Evolutionary conservation across 2,329 filamentous ascomycete genomes (phyloP).

Genomic region (Claviceps monticola): DNA sequence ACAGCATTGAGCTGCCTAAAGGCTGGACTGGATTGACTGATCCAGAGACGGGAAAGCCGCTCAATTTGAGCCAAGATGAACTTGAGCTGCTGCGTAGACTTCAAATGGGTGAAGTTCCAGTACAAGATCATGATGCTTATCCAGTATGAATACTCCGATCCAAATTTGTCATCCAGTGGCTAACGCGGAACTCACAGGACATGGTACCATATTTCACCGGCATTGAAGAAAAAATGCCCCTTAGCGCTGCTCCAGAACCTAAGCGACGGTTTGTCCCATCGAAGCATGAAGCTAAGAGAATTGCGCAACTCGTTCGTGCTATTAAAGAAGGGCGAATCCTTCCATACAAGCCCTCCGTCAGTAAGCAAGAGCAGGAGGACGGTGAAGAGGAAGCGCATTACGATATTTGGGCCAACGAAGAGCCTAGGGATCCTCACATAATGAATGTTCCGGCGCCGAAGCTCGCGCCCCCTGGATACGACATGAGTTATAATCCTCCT

Average conservation of each 20-base stretch:
- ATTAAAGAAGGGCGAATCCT: slow-evolving; percentile 89
- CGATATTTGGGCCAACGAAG: slow-evolving; percentile 92
- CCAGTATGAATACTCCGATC: slow-evolving; percentile 38
- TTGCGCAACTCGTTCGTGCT: slow-evolving; percentile 94
- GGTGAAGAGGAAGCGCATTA: slow-evolving; percentile 61
- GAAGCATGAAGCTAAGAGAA: slow-evolving; percentile 88
- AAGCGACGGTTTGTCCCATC: slow-evolving; percentile 93
- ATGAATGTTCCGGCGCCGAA: slow-evolving; percentile 97
- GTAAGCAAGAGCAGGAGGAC: slow-evolving; percentile 52
- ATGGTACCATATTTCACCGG: slow-evolving; percentile 91
- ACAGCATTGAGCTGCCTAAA: slow-evolving; percentile 93
- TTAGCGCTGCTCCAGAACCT: slow-evolving; percentile 88
- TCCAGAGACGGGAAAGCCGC: slow-evolving; percentile 80
- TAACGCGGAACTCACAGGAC: slow-evolving; percentile 33
- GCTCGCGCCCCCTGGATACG: slow-evolving; percentile 80
- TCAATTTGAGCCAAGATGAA: slow-evolving; percentile 78
- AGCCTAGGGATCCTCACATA: slow-evolving; percentile 63
- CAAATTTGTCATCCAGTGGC: neutral
- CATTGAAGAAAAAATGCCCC: slow-evolving; percentile 81
- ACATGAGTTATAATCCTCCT: slow-evolving; percentile 92
- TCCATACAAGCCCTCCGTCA: slow-evolving; percentile 69
- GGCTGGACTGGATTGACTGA: slow-evolving; percentile 96
- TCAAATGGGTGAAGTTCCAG: slow-evolving; percentile 75
- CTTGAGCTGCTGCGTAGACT: slow-evolving; percentile 77
- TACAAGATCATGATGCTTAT: slow-evolving; percentile 86